Evolutionary conservation across 176 grass and related monocot genomes (phyloP).

Genomic region (Oryza australiensis): DNA sequence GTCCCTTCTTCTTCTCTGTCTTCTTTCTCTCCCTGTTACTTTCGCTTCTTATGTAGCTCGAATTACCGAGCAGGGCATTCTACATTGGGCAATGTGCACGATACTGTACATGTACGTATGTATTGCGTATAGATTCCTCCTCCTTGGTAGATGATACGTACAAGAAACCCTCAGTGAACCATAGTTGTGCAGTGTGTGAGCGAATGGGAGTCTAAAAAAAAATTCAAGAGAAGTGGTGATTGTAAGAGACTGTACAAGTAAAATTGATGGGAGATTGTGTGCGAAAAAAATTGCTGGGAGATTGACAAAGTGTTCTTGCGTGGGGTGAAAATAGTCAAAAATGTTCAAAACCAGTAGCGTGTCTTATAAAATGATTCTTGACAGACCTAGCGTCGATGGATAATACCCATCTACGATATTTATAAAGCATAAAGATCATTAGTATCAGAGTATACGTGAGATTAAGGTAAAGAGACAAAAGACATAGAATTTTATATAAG

Average conservation of each 20-base stretch:
- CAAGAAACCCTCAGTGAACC: background rate
- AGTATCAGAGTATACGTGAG: too few relatives aligned
- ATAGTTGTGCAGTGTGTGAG: background rate
- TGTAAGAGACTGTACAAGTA: background rate
- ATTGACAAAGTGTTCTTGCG: too few relatives aligned
- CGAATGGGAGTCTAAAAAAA: background rate
- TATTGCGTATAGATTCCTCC: background rate
- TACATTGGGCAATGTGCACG: background rate
- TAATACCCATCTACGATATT: too few relatives aligned
- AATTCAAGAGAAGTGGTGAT: background rate
- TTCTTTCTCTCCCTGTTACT: background rate
- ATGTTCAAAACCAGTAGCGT: too few relatives aligned
- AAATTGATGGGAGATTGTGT: background rate
- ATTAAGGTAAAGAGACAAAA: too few relatives aligned
- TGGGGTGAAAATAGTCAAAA: too few relatives aligned
- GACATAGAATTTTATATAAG: too few relatives aligned
- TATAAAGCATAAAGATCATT: too few relatives aligned
- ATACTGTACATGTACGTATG: background rate
- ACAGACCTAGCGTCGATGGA: too few relatives aligned
- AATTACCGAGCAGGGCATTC: background rate
- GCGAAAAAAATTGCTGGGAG: too few relatives aligned
- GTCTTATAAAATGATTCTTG: too few relatives aligned
- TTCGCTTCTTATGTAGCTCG: background rate
- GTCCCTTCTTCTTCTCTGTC: background rate
- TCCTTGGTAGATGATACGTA: background rate